Evolutionary conservation across 1,284 basidiomycete genomes (phyloP), one percentile per base, ranked within the genome.

Genomic region (Melampsora americana): DNA sequence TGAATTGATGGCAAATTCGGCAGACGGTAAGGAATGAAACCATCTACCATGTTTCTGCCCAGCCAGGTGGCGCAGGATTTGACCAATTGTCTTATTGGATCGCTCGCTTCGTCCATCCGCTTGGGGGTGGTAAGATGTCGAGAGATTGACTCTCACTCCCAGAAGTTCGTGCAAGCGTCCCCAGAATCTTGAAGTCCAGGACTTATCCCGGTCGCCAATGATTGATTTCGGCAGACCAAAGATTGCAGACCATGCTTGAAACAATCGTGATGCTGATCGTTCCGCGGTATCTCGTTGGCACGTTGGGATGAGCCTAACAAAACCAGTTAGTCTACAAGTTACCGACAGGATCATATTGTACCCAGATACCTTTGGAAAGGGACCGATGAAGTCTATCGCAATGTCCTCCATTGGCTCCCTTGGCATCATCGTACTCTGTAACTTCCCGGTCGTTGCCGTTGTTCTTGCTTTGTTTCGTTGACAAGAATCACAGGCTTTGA

Each of bases 21-120:
- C 53, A 6, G 18, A 7, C 20, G 76, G 23, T 1, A 78, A 44
- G 80, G 69, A 12, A 1, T 18, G 18, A 20, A 69, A 20, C 79
- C 78, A 80, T 48, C 73, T 39, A 9, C 30, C n/a, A 44, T 66
- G 65, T 59, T 42, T 5, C 75, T 72, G n/a, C n/a, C n/a, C n/a
- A n/a, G n/a, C n/a, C n/a, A n/a, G n/a, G n/a, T n/a, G n/a, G n/a
- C n/a, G n/a, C 2, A 80, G 50, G 39, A 77, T 71, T 59, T 56
- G 83, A 1, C 78, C 81, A 0, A 85, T 72, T 0, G 83, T 84
- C 59, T 84, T 84, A 64, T 84, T 84, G 0, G 82, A 79, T 0
- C 77, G 56, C 78, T 85, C n/a, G n/a, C n/a, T n/a, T n/a, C n/a
- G n/a, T n/a, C n/a, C n/a, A n/a, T n/a, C n/a, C n/a, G n/a, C n/a